A percentile compares a stretch with the other conserved stretches of the same genome.
Evolutionary conservation across 306 rosid genomes (phyloP).

Genomic region (Vicia faba): DNA sequence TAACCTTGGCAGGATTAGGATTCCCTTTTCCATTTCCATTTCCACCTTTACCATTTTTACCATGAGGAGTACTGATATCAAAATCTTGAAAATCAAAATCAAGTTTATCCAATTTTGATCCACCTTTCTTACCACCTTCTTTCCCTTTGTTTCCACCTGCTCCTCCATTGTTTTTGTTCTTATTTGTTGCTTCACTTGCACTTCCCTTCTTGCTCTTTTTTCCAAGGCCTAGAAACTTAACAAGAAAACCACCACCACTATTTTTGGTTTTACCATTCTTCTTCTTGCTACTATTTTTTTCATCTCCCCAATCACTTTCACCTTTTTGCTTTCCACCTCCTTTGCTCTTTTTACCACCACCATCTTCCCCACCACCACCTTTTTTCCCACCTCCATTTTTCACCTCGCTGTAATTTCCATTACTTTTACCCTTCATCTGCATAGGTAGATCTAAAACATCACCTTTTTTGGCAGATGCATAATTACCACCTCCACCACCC

Average conservation of each 20-base stretch:
- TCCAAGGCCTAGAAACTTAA: conserved; percentile 55
- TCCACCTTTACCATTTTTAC: conserved; percentile 55
- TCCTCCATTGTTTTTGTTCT: conserved; percentile 44
- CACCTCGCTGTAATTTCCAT: conserved; percentile 48
- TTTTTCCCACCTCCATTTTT: conserved; percentile 45
- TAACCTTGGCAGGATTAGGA: conserved; percentile 8
- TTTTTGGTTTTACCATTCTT: conserved; percentile 44
- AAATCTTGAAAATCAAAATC: conserved; percentile 56
- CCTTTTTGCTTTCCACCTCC: conserved; percentile 59
- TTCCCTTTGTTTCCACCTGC: conserved; percentile 45
- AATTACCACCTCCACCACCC: conserved; percentile 49
- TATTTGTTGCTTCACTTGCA: conserved; percentile 33
- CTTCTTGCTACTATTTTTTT: conserved; percentile 38
- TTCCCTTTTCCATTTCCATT: conserved; percentile 14
- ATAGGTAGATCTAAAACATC: conserved; percentile 65
- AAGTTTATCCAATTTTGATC: conserved; percentile 40
- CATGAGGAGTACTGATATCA: conserved; percentile 45
- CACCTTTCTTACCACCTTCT: conserved; percentile 54
- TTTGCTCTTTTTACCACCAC: conserved; percentile 53
- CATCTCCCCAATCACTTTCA: conserved; percentile 34
- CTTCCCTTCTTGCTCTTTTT: conserved; percentile 61
- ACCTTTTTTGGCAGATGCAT: conserved; percentile 62
- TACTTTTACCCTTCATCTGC: conserved; percentile 51
- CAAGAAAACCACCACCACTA: conserved; percentile 48
- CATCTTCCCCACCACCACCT: conserved; percentile 41